A percentile compares a stretch with the other conserved stretches of the same genome.
Evolutionary conservation across 2,329 filamentous ascomycete species (phyloP).

Genomic region (Ophiognomonia clavigignenti-juglandacearum): DNA sequence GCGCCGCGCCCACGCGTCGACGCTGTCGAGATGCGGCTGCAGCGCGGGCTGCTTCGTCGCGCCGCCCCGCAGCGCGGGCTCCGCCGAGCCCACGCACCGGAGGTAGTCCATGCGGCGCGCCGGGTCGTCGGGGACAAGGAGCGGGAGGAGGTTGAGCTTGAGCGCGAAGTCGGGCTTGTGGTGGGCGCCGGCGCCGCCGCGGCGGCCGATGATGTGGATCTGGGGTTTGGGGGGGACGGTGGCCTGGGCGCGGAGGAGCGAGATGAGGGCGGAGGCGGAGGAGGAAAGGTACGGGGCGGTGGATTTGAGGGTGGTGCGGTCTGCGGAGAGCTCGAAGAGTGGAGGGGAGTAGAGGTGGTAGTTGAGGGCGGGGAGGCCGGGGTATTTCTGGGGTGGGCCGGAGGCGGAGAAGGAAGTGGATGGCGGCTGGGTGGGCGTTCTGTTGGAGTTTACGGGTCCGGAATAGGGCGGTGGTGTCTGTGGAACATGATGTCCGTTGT

Average conservation of each 20-base stretch:
- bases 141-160: slow-evolving; percentile 49
- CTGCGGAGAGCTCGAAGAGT: slow-evolving; percentile 45
- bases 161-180: slow-evolving; percentile 46
- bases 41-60: slow-evolving; percentile 35
- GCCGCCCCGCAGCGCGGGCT: slow-evolving; percentile 46
- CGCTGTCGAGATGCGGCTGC: slow-evolving; percentile 33
- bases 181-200: slow-evolving; percentile 42
- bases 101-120: slow-evolving; percentile 46
- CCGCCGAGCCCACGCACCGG: slow-evolving; percentile 42
- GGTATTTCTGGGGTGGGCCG: slow-evolving; percentile 32
- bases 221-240: slow-evolving; percentile 51
- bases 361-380: slow-evolving; percentile 43
- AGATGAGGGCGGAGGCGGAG: slow-evolving; percentile 38
- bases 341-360: slow-evolving; percentile 49
- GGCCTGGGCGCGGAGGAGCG: slow-evolving; percentile 43
- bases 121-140: slow-evolving; percentile 44
- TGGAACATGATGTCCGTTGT: background rate
- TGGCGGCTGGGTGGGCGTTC: slow-evolving; percentile 1
- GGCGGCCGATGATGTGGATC: slow-evolving; percentile 43
- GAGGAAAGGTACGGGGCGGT: slow-evolving; percentile 43
- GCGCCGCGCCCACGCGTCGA: slow-evolving; percentile 45
- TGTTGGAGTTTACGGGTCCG: slow-evolving; percentile 23
- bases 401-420: slow-evolving; percentile 19
- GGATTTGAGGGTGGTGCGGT: slow-evolving; percentile 42
- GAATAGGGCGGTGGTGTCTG: slow-evolving; percentile 31